Evolutionary conservation across 257 asterid genomes (phyloP), one percentile per base, ranked within the genome.

Genomic region (Capsicum chinense): DNA sequence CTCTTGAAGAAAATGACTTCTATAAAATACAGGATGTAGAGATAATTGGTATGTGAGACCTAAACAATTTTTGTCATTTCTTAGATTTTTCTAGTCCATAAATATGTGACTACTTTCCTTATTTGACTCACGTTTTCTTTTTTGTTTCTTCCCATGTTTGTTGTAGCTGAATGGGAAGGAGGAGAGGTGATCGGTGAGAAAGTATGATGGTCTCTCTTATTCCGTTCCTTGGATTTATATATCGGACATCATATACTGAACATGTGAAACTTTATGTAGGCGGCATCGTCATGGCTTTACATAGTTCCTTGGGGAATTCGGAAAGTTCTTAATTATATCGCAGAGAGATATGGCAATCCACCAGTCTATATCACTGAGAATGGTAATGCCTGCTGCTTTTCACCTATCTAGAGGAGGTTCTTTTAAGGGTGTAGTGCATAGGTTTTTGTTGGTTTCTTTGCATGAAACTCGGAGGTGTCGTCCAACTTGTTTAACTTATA

Each of bases 141-240:
- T 76, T 54, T 85, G 81, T 86, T 79, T 48, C 60, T 50, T 63
- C 74, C 57, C 14, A 26, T 26, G 81, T 76, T 76, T n/a, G 64
- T 76, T 48, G 37, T 81, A 91, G 93, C 92, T 87, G 92, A 90
- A 84, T 90, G 92, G 92, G 90, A 78, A 83, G 89, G 86, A 67
- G 92, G 92, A 57, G 91, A 91, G 84, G 85, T 50, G 84, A 87
- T 91, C 4, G 94, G 92, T 48, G 86, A 91, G 84, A 91, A 90
- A 91, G 94, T 88, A 74, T 37, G 85, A 37, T 59, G 11, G 74
- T 64, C 58, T 66, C 67, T 81, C 19, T 64, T 1, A 5, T 59
- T 81, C 57, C 13, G 59, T 66, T 79, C 57, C 81, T 48, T 73
- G 64, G 37, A 82, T 62, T 48, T 15, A 52, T 73, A 56, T 71